Percentiles rank a stretch among this genome's conserved stretches.
Evolutionary conservation across 352 stramenopile genomes (phyloP).

Genomic region (Sclerospora graminicola): DNA sequence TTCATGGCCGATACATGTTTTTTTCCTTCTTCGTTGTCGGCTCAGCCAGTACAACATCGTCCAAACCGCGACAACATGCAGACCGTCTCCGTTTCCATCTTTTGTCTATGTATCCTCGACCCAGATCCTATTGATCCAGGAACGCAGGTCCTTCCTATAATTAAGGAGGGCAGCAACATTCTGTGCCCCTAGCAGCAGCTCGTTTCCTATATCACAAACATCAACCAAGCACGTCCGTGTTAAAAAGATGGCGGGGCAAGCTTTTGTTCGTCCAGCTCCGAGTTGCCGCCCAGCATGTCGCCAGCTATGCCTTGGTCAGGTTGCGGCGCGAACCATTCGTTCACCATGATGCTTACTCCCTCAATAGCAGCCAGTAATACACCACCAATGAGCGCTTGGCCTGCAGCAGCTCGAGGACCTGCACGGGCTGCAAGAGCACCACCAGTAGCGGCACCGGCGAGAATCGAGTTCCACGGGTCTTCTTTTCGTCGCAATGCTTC

Average conservation of each 20-base stretch:
- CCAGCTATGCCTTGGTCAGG: conserved; percentile 32
- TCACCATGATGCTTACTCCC: conserved; percentile 94
- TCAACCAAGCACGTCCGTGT: conserved; percentile 6
- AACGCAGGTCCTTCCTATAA: conserved; percentile 27
- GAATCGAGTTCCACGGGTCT: conserved; percentile 99
- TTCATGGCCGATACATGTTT: too few species aligned
- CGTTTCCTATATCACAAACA: conserved; percentile 17
- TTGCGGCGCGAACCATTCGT: conserved; percentile 73
- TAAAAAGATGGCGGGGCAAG: conserved; percentile 81
- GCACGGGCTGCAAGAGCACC: conserved; percentile 92
- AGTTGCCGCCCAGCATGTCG: conserved; percentile 40
- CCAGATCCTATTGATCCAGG: conserved; percentile 15
- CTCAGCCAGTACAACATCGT: neutral
- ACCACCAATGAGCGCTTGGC: conserved; percentile 91
- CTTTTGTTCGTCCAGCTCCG: conserved; percentile 73
- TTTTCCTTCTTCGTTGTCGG: too few species aligned
- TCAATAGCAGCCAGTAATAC: conserved; percentile 95
- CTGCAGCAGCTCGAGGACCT: conserved; percentile 88
- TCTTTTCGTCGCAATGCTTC: conserved; percentile 96
- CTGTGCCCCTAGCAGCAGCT: conserved; percentile 4
- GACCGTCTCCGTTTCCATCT: conserved; percentile 1
- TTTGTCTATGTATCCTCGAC: conserved; percentile 20
- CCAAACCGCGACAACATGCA: conserved; percentile 3
- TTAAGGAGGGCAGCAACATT: conserved; percentile 30
- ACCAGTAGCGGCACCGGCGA: conserved; percentile 93